Conservation (phyloP, 2,329 filamentous ascomycete genomes). For the Fusarium haematococcum region DNA sequence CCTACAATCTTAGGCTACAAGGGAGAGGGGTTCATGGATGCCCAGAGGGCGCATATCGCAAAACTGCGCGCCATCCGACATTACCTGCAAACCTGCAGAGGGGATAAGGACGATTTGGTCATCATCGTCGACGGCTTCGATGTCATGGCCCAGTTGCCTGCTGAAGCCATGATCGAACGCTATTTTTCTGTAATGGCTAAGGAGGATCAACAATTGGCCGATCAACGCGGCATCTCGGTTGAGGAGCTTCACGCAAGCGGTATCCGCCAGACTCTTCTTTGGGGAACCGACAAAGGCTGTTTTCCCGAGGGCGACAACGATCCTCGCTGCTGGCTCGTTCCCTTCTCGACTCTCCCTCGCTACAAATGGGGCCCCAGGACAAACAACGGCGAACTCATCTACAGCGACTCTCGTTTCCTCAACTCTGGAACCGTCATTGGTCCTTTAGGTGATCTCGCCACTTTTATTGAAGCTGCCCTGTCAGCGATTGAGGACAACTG, state of each 20-base stretch:
- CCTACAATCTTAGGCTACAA: conserved; percentile 36
- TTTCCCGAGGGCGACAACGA: conserved; percentile 17
- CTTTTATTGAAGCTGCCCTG: conserved; percentile 32
- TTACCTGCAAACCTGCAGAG: conserved; percentile 18
- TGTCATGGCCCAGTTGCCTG: conserved; percentile 40
- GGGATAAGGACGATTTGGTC: conserved; percentile 33
- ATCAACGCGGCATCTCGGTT: conserved; percentile 30
- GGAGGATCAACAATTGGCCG: conserved; percentile 33
- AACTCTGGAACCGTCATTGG: conserved; percentile 42
- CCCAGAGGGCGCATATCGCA: conserved; percentile 31
- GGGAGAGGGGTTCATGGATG: conserved; percentile 31
- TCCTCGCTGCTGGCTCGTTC: conserved; percentile 37
- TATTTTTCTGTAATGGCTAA: conserved; percentile 31
- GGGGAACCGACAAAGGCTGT: conserved; percentile 39
- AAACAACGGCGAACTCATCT: conserved; percentile 16
- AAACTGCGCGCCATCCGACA: conserved; percentile 33
- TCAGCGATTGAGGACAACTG: conserved; percentile 14
- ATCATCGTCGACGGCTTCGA: conserved; percentile 41
- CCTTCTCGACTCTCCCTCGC: conserved; percentile 25
- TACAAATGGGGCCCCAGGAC: conserved; percentile 35
- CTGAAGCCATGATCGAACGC: conserved; percentile 36
- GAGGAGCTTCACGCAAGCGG: conserved; percentile 27
- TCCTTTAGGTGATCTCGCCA: conserved; percentile 33
- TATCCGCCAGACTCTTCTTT: conserved; percentile 38
- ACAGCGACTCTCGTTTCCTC: conserved; percentile 27